Base-by-base conservation (phyloP, 2,329 filamentous ascomycete genomes). In the Golovinomyces cichoracearum region DNA sequence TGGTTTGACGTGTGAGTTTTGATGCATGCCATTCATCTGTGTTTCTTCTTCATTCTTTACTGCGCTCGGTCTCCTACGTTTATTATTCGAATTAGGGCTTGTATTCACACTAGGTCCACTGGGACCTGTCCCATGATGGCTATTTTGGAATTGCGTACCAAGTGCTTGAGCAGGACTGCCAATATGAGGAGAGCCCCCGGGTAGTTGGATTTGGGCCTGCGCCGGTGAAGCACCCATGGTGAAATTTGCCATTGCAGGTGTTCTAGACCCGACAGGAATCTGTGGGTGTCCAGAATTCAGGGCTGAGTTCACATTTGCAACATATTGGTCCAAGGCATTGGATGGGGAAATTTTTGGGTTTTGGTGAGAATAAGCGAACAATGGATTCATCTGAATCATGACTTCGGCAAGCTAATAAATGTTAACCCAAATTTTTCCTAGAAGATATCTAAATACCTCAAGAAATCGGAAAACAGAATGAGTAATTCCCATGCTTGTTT, bases 91-190 rank as follows among this genome's bases (percentile, higher is more conserved):
- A 51, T 64, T 64, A 19, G 60, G 60, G 48, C 60, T 62, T 4
- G 76, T 80, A 62, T 78, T 80, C 50, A 76, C 74, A 57, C 74
- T 79, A 5, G 74, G 74, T 1, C 74, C 76, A 58, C 72, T 75
- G 9, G 75, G 78, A 59, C 66, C 74, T 27, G 75, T 77, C 35
- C 76, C 76, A 58, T 80, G 76, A 59, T 79, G 76, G 58, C 75
- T 79, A 53, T 74, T 72, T 59, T 80, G 75, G 51, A 75, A 64
- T 59, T 76, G 73, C 76, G 80, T 80, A 52, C 68, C 67, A 21
- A 75, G 75, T 47, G 71, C 73, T 13, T 71, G 69, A 17, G 73
- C 74, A 7, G 76, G 76, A 58, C 73, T 78, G 23, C 51, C 69
- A 40, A 71, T 63, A 49, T 75, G 73, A 47, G 74, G 74, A 13